Evolutionary conservation across 2,329 filamentous ascomycete genomes (phyloP).

Genomic region (Penicillium frequentans): DNA sequence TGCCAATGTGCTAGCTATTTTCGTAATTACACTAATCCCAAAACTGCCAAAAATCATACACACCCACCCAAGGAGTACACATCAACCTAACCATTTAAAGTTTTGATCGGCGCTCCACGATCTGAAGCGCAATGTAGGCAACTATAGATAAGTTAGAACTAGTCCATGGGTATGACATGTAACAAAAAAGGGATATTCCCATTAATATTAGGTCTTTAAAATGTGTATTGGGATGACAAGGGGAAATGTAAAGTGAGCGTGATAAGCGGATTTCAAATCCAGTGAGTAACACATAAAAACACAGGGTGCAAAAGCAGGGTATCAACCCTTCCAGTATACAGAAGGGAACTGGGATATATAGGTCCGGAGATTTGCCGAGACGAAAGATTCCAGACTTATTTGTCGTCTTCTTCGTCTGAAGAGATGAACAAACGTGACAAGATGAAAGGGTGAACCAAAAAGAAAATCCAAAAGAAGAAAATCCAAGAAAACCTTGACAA

Average conservation of each 20-base stretch:
- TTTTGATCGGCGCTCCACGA: constrained; percentile 36
- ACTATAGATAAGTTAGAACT: constrained; percentile 24
- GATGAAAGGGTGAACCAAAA: neutral
- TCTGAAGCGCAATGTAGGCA: constrained; percentile 34
- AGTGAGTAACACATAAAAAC: neutral
- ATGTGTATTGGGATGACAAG: constrained; percentile 4
- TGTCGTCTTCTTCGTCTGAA: constrained; percentile 10
- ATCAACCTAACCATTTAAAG: constrained; percentile 19
- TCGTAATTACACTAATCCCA: neutral
- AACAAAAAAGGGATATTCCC: neutral
- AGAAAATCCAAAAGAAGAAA: neutral
- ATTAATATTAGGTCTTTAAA: constrained; percentile 17
- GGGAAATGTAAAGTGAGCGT: neutral
- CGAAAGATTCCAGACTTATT: constrained; percentile 1
- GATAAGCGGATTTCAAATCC: neutral
- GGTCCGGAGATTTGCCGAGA: neutral
- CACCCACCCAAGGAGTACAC: neutral
- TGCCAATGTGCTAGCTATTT: neutral
- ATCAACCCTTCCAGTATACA: neutral
- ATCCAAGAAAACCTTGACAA: neutral
- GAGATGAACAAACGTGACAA: constrained; percentile 4
- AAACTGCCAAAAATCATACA: neutral
- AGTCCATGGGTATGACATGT: neutral
- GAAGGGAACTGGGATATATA: neutral
- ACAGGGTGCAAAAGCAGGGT: neutral